A percentile compares a stretch with the other conserved stretches of the same genome.
Evolutionary conservation across 2,329 filamentous ascomycete genomes (phyloP).

Genomic region (Aureobasidium sp.): DNA sequence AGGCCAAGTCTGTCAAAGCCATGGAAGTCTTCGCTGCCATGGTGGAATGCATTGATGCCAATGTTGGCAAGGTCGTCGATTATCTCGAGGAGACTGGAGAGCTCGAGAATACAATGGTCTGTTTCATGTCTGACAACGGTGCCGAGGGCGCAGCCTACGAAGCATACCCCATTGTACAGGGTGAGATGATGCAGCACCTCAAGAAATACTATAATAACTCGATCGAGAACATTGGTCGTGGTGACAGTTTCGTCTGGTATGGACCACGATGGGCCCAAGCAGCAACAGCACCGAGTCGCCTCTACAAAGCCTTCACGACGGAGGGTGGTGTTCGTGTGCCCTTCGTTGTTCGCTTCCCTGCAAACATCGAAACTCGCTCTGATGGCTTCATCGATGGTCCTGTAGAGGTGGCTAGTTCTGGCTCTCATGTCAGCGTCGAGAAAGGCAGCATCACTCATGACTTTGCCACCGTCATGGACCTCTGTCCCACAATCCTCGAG

Average conservation of each 20-base stretch:
- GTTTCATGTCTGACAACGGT: constrained; percentile 58
- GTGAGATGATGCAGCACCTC: constrained; percentile 47
- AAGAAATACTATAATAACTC: constrained; percentile 53
- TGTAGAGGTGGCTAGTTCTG: constrained; percentile 32
- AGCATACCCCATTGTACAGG: constrained; percentile 50
- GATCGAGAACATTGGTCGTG: constrained; percentile 52
- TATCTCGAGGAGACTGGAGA: constrained; percentile 51
- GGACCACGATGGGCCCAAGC: constrained; percentile 51
- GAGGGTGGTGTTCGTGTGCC: constrained; percentile 48
- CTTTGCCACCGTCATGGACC: constrained; percentile 43
- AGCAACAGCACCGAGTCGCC: constrained; percentile 43
- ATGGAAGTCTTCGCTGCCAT: constrained; percentile 60
- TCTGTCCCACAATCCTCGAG: constrained; percentile 38
- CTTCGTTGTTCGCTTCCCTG: constrained; percentile 39
- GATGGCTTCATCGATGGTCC: constrained; percentile 36
- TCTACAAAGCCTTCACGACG: constrained; percentile 42
- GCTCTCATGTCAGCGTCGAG: constrained; percentile 16
- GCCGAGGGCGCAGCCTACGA: constrained; percentile 54
- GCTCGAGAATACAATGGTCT: constrained; percentile 57
- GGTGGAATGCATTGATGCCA: constrained; percentile 55
- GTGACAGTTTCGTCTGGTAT: constrained; percentile 54
- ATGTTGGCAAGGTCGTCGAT: constrained; percentile 52
- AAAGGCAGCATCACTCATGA: constrained; percentile 39
- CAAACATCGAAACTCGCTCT: constrained; percentile 16
- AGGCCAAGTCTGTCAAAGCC: constrained; percentile 42